A percentile compares a stretch with the other conserved stretches of the same genome.
These are phyloP conservation scores for Phytophthora rubi DNA, from an alignment of 352 stramenopile species.

Conservation along the genomic window DNA sequence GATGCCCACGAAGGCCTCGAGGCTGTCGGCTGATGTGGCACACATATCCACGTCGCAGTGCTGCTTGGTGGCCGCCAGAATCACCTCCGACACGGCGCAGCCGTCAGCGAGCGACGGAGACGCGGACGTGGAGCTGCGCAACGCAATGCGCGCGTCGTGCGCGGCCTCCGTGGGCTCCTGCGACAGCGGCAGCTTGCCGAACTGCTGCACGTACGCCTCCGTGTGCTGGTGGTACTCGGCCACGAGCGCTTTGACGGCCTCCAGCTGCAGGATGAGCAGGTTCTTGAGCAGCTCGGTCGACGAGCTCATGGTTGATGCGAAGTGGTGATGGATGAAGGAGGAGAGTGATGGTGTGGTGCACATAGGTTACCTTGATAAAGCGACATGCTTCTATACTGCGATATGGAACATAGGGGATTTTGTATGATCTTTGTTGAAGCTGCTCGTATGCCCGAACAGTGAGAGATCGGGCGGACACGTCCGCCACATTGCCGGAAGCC, in stretches of 20 bases:
- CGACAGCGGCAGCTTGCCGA: conserved; percentile 54
- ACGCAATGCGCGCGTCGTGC: conserved; percentile 33
- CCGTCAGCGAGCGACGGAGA: conserved; percentile 32
- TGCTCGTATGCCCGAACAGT: neutral
- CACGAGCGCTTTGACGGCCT: conserved; percentile 49
- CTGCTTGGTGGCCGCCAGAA: conserved; percentile 43
- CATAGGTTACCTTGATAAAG: neutral
- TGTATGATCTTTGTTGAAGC: conserved; percentile 4
- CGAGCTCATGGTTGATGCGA: conserved; percentile 14
- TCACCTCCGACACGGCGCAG: conserved; percentile 51
- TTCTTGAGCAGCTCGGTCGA: conserved; percentile 51
- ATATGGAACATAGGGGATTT: neutral
- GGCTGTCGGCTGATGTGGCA: conserved; percentile 40
- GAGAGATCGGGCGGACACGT: neutral
- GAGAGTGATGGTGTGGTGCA: neutral
- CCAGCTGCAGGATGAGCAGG: conserved; percentile 65
- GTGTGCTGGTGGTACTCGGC: conserved; percentile 72
- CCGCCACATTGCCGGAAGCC: conserved; percentile 18
- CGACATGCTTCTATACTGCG: neutral
- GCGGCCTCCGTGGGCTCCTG: conserved; percentile 22
- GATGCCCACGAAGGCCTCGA: conserved; percentile 49
- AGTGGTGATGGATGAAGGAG: neutral
- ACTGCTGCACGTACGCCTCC: conserved; percentile 68
- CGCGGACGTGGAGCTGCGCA: conserved; percentile 36
- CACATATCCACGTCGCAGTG: conserved; percentile 49